Evolutionary conservation across 2,329 filamentous ascomycete species (phyloP), one percentile per base, ranked within the genome.

Genomic region (Mycosphaerella sp.): DNA sequence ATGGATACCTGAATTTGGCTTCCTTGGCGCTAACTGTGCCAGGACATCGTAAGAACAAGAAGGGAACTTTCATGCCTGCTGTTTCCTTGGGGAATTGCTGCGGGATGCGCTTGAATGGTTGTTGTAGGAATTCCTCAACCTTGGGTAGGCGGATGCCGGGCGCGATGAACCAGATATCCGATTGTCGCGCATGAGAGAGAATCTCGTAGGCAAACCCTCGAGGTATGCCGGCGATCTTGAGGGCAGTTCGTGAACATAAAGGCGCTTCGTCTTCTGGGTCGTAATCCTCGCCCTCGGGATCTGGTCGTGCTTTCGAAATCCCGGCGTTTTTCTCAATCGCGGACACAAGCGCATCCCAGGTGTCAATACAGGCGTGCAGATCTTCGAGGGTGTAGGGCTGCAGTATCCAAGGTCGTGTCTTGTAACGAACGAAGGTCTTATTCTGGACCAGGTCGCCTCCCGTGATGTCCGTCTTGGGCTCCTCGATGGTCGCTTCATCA

Each of bases 1-100:
- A 69, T 0, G 66, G 66, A 40, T 63, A 69, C 41, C 66, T 62
- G 55, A 69, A 69, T 36, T 69, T 67, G 14, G 66, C 66, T 14
- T 68, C 65, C 48, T 65, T 66, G n/a, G 64, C 66, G 4, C 59
- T 59, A 8, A 69, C 64, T 1, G 48, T 59, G n/a, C 66, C 66
- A 1, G 65, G 62, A 31, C 63, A 65, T 34, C 66, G 62, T 34
- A 69, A 52, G 56, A 69, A 69, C 32, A 69, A 58, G 47, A 69
- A 68, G 1, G 66, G 66, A 50, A 67, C 63, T 55, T 68, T 69
- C 64, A 67, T 67, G 31, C 61, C 65, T 23, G 58, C 56, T 2
- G 66, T 69, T 43, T 69, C 66, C 12, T 60, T 53, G 2, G 66
- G 65, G 31, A 59, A 69, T 14, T 62, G 38, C 10, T 63, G 21